Base-by-base conservation (phyloP, 441 rosid genomes). In the Metrosideros polymorpha region DNA sequence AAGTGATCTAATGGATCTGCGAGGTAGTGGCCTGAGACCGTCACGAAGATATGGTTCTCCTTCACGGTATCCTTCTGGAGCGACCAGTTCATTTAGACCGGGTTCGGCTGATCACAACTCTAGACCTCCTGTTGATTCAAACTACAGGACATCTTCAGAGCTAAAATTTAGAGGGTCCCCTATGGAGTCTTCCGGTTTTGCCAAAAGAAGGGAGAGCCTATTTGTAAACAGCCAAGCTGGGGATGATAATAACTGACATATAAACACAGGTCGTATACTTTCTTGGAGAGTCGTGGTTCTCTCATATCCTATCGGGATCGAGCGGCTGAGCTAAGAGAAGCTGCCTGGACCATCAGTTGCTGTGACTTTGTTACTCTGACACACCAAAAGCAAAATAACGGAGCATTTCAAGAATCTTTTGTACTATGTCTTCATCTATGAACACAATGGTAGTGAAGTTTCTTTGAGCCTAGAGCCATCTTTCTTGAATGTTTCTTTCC, bases 11-110 rank as follows among this genome's bases (percentile, higher is more conserved):
- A 92, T 93, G 94, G 98, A 95, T 51, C 86, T 95, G 30, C 90
- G 98, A 79, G 63, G 91, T 71, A 85, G 93, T 51, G 91, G 93
- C 50, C 87, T 94, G 88, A 89, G 95, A 89, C 92, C 89, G 63
- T 30, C 93, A 2, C 92, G 95, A 88, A 92, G 96, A 84, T 96
- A 95, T 79, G 90, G 71, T 82, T 95, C 99, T 30, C 98, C 99
- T 4, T 57, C 96, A 6, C 91, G 89, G 24, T 98, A 93, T 89
- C 90, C 96, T 30, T 91, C 93, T n/a, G 94, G 94, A 86, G 90
- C 92, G 79, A 86, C 94, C 49, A 82, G 92, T 84, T 89, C 96
- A 35, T 95, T 93, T 85, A 91, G 96, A 91, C 92, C 97, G 7
- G 85, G 90, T 66, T 57, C 92, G 29, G 79, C 90, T 4, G 98